Percentiles rank a stretch among this genome's conserved stretches.
Conservation (phyloP, 1,284 basidiomycete genomes). For the Anthracocystis setariae region DNA sequence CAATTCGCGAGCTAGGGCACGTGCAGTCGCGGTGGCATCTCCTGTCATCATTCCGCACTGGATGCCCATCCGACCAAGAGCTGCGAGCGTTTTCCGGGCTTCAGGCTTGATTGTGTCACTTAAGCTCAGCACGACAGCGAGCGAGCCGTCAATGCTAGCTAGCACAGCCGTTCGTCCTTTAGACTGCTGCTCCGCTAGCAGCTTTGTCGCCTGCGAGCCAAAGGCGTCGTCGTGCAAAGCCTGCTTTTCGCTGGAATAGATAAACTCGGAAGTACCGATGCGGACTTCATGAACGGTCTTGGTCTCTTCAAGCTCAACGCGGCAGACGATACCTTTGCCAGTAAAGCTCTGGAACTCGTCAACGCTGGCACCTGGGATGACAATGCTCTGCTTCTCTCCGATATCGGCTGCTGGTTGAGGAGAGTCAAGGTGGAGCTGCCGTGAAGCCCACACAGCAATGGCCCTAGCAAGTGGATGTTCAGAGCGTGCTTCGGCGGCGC, state of each 20-base stretch:
- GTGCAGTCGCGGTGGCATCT: constrained; percentile 58
- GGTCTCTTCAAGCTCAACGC: constrained; percentile 44
- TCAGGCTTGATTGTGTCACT: constrained; percentile 63
- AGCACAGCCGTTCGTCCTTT: constrained; percentile 60
- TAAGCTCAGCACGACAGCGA: constrained; percentile 53
- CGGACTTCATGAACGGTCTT: constrained; percentile 49
- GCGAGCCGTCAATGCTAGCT: constrained; percentile 56
- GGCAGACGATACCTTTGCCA: constrained; percentile 80
- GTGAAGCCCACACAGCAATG: constrained; percentile 78
- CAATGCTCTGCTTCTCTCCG: constrained; percentile 4
- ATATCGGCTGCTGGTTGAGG: background rate
- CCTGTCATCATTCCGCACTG: constrained; percentile 64
- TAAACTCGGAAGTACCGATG: constrained; percentile 56
- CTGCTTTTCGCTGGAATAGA: constrained; percentile 18
- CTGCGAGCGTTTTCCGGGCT: constrained; percentile 51
- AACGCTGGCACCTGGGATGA: constrained; percentile 70
- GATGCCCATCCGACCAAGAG: constrained; percentile 60
- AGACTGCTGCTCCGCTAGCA: constrained; percentile 47
- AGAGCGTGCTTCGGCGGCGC: constrained; percentile 86
- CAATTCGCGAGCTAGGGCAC: constrained; percentile 56
- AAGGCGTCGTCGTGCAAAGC: constrained; percentile 18
- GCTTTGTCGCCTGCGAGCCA: constrained; percentile 10
- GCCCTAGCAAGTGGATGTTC: constrained; percentile 97
- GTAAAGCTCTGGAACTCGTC: constrained; percentile 82
- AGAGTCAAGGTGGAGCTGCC: constrained; percentile 71